Percentiles rank a stretch among this genome's conserved stretches.
Conservation (phyloP, 306 rosid genomes). For the Lagenaria siceraria region DNA sequence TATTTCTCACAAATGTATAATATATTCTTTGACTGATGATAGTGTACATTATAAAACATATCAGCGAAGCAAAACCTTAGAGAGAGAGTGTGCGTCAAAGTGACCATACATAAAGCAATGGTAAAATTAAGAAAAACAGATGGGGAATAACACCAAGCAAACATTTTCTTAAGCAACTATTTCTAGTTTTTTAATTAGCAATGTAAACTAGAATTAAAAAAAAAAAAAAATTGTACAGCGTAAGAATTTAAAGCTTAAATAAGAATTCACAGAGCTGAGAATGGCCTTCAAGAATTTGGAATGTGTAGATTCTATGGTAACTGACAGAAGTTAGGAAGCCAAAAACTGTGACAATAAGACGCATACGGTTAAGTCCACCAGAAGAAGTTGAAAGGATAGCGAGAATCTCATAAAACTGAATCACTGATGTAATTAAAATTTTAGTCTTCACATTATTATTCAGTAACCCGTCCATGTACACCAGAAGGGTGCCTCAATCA, state of each 20-base stretch:
- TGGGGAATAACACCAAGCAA: not conserved
- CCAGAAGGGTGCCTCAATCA: not conserved
- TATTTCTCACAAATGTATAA: not conserved
- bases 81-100: not conserved
- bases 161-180: not conserved
- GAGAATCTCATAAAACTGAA: not conserved
- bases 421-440: not conserved
- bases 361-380: not conserved
- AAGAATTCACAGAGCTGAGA: not conserved
- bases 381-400: not conserved
- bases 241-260: not conserved
- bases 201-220: not conserved
- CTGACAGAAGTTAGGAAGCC: not conserved
- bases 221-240: not conserved
- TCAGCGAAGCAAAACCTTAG: not conserved
- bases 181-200: not conserved
- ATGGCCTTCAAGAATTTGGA: not conserved
- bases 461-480: not conserved
- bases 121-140: not conserved
- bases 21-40: not conserved
- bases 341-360: not conserved
- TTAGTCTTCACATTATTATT: not conserved
- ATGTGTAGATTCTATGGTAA: not conserved
- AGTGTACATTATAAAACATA: not conserved
- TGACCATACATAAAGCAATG: not conserved